Evolutionary conservation across 345 rosid genomes (phyloP), one percentile per base, ranked within the genome.

Genomic region (Brassica incana): DNA sequence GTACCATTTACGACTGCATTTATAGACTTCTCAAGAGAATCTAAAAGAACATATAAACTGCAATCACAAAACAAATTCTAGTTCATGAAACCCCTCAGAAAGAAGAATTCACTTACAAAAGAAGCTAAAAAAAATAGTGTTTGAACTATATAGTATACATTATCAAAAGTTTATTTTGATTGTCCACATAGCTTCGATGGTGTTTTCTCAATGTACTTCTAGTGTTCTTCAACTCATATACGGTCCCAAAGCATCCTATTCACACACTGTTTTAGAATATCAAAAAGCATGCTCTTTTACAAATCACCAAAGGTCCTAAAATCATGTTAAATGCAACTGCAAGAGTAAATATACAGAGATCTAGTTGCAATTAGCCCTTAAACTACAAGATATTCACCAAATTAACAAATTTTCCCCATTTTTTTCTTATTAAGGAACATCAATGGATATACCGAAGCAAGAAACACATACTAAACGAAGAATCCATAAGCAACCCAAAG

Each of bases 221-320:
- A 94, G 36, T 29, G 92, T 88, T 78, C 74, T 87, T 74, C 76
- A 74, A 73, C 97, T 90, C 97, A 95, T 87, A 74, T 90, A 88
- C 5, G 97, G 99, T 79, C 92, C 98, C 76, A 92, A 84, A 63
- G 91, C 95, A 85, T 92, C 94, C 97, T 95, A 40, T 48, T 23
- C 56, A 65, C 72, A 75, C 54, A 33, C 61, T 29, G 6, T 54
- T 78, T 38, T 38, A 56, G 8, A 71, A 36, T 36, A 54, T 38
- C 45, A 61, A 61, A 63, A 62, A 62, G 7, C 61, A 64, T 64
- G 8, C 8, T 52, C 43, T 77, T 15, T 20, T 14, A 18, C 48
- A 71, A 71, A 25, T 25, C 25, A 43, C 6, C 15, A 69, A 61
- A 69, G 12, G 2, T 32, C 29, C 35, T 25, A 30, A 61, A 15